Percentiles rank a stretch among this genome's conserved stretches.
Conservation (phyloP, 164 flowering plant species). For the Berberis vulgaris region DNA sequence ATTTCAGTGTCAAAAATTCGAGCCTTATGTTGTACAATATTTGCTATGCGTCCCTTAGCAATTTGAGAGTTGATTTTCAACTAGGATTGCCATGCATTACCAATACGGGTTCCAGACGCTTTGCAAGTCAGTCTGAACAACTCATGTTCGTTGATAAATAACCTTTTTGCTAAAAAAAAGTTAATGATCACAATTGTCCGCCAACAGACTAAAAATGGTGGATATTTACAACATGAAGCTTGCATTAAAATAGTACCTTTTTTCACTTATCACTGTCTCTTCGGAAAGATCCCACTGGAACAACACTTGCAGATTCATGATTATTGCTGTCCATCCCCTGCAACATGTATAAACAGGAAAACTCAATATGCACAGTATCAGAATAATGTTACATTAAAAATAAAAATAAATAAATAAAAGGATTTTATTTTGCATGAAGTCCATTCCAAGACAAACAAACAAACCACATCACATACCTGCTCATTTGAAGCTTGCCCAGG, state of each 20-base stretch:
- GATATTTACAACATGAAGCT: background rate
- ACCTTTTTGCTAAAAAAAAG: background rate
- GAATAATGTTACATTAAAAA: background rate
- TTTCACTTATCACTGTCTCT: slow-evolving; percentile 18
- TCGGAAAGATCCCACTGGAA: slow-evolving; percentile 47
- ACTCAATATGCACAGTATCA: background rate
- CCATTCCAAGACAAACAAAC: background rate
- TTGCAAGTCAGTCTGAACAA: background rate
- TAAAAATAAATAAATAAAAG: background rate
- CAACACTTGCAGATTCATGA: slow-evolving; percentile 35
- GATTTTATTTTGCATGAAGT: background rate
- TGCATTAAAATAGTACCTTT: background rate
- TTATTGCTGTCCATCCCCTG: slow-evolving; percentile 36
- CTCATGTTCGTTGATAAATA: background rate
- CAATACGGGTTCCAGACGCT: background rate
- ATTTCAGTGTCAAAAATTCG: no score
- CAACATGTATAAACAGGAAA: background rate
- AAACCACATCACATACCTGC: slow-evolving; percentile 33
- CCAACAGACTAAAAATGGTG: background rate
- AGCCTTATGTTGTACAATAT: background rate
- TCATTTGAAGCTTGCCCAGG: slow-evolving; percentile 51
- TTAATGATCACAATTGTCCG: background rate
- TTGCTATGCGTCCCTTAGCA: slow-evolving; percentile 14
- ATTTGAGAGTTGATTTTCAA: background rate
- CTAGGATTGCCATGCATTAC: background rate